A percentile compares a stretch with the other conserved stretches of the same genome.
These are phyloP conservation scores for Phylloporus sp. DNA, from an alignment of 768 basidiomycete genomes.

Conservation along the genomic window DNA sequence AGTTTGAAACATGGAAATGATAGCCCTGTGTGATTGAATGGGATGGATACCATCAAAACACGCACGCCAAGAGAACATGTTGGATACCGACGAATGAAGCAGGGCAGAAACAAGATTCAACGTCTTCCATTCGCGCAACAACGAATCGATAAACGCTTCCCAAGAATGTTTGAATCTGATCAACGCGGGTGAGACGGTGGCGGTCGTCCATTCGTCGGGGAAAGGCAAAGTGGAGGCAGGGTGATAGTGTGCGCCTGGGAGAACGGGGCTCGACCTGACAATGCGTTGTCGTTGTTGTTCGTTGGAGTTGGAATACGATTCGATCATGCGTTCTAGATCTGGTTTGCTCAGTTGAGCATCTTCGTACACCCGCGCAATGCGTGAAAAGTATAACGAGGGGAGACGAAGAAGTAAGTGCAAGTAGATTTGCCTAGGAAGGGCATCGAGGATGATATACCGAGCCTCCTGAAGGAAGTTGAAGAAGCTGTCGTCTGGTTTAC, in stretches of 20 bases:
- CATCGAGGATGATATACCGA: conserved; percentile 31
- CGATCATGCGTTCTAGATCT: conserved; percentile 56
- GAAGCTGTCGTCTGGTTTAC: conserved; percentile 13
- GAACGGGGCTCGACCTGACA: conserved; percentile 25
- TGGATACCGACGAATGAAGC: conserved; percentile 39
- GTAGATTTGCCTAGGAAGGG: conserved; percentile 41
- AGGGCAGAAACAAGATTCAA: conserved; percentile 69
- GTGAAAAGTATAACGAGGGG: conserved; percentile 76
- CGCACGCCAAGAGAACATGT: background rate
- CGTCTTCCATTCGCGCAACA: conserved; percentile 75
- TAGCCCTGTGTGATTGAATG: conserved; percentile 45
- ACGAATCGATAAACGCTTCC: conserved; percentile 66
- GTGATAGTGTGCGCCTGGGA: conserved; percentile 22
- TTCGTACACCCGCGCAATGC: conserved; percentile 70
- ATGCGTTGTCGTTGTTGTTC: conserved; percentile 14
- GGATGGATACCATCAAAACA: background rate
- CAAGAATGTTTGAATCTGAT: conserved; percentile 60
- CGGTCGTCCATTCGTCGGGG: conserved; percentile 47
- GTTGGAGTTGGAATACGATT: conserved; percentile 24
- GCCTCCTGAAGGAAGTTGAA: conserved; percentile 14
- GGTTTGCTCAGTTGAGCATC: conserved; percentile 74
- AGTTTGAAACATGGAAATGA: conserved; percentile 64
- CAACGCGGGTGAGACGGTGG: conserved; percentile 57
- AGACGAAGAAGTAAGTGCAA: conserved; percentile 53
- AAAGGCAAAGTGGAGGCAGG: conserved; percentile 35